Conservation (phyloP, 2,329 filamentous ascomycete species). For the Alternaria gaisen region DNA sequence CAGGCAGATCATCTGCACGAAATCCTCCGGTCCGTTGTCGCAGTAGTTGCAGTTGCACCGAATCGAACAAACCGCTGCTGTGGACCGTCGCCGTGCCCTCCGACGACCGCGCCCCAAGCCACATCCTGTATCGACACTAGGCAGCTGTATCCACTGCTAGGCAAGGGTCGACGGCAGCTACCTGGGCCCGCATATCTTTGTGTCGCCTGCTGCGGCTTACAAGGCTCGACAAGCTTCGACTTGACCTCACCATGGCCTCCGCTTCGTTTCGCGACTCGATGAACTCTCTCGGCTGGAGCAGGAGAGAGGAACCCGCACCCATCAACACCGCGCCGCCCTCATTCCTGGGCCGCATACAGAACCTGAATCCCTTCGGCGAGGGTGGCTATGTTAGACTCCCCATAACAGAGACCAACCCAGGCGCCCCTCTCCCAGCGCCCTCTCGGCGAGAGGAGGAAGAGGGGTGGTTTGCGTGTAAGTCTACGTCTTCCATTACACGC, state of each 20-base stretch:
- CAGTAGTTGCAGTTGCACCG: slow-evolving; percentile 25
- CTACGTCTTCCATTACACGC: slow-evolving; percentile 46
- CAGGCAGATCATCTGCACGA: slow-evolving; percentile 63
- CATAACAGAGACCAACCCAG: slow-evolving; percentile 76
- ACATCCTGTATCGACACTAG: slow-evolving; percentile 17
- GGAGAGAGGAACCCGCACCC: slow-evolving; percentile 79
- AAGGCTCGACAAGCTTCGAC: slow-evolving; percentile 30
- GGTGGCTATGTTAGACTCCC: slow-evolving; percentile 91
- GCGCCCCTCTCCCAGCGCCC: slow-evolving; percentile 85
- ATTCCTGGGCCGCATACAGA: slow-evolving; percentile 81
- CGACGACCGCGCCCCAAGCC: too few species aligned
- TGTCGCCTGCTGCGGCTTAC: slow-evolving; percentile 50
- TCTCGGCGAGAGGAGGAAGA: slow-evolving; percentile 92
- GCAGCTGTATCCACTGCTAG: slow-evolving; percentile 13
- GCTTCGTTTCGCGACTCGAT: slow-evolving; percentile 91
- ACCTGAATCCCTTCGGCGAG: slow-evolving; percentile 85
- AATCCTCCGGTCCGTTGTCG: slow-evolving; percentile 55
- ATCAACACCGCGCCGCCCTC: slow-evolving; percentile 78
- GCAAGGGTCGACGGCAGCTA: slow-evolving; percentile 25
- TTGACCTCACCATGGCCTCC: slow-evolving; percentile 73
- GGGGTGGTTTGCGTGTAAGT: slow-evolving; percentile 92
- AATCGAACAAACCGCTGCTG: slow-evolving; percentile 12
- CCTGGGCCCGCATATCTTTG: slow-evolving; percentile 37
- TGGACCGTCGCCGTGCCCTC: too few species aligned
- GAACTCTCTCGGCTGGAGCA: slow-evolving; percentile 93